A percentile compares a stretch with the other conserved stretches of the same genome.
Conservation (phyloP, 2,329 filamentous ascomycete genomes). For the Pyricularia pennisetigena region DNA sequence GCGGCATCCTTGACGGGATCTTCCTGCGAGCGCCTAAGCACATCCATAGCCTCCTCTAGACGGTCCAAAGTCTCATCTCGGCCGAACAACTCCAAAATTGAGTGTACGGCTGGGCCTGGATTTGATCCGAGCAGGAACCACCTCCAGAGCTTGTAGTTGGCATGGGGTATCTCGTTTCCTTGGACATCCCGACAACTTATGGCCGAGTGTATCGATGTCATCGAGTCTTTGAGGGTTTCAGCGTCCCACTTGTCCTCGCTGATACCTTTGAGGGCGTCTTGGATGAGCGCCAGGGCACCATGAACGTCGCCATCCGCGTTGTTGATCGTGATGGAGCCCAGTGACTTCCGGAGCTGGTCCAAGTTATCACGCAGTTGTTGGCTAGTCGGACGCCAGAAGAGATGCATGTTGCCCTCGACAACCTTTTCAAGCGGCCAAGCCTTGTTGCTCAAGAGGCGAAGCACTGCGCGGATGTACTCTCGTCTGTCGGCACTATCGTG, state of each 20-base stretch:
- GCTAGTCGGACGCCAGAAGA: slow-evolving; percentile 16
- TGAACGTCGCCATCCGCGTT: not conserved
- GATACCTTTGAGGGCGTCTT: slow-evolving; percentile 6
- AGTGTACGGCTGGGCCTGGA: not conserved
- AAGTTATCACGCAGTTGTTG: slow-evolving; percentile 5
- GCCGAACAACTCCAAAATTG: slow-evolving; percentile 19
- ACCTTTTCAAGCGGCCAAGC: slow-evolving; percentile 5
- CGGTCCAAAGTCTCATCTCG: slow-evolving; percentile 17
- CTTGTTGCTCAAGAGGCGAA: slow-evolving; percentile 11
- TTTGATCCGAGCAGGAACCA: not conserved
- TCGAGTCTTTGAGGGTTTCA: slow-evolving; percentile 2
- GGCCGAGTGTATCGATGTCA: slow-evolving; percentile 4
- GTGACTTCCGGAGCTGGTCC: not conserved
- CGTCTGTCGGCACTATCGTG: not conserved
- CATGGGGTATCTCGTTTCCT: slow-evolving; percentile 6
- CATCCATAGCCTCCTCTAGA: slow-evolving; percentile 10
- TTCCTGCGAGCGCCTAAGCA: not conserved
- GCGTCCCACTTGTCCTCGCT: slow-evolving; percentile 8
- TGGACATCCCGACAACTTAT: not conserved
- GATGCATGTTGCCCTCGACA: slow-evolving; percentile 13
- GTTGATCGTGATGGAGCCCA: slow-evolving; percentile 2
- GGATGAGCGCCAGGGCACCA: slow-evolving; percentile 7
- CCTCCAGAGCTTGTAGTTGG: slow-evolving; percentile 3
- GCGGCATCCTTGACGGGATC: not conserved
- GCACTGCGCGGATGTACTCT: slow-evolving; percentile 7